Evolutionary conservation across 2,329 filamentous ascomycete genomes (phyloP).

Genomic region (Ilyonectria robusta): DNA sequence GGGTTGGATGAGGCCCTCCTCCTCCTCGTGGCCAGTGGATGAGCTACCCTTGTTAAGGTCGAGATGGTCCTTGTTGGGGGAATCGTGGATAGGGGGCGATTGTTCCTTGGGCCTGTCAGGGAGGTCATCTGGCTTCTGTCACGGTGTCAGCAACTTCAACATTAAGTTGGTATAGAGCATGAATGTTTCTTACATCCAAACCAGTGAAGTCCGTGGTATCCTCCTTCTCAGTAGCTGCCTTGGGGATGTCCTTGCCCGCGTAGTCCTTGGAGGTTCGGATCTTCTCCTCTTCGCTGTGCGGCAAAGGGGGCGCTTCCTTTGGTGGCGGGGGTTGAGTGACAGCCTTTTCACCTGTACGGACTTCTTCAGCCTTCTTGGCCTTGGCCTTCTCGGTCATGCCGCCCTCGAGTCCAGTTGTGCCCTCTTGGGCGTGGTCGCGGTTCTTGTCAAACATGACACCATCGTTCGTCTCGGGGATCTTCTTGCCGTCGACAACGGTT

Average conservation of each 20-base stretch:
- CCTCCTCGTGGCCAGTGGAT: slow-evolving; percentile 57
- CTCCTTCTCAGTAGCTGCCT: slow-evolving; percentile 57
- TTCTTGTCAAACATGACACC: slow-evolving; percentile 95
- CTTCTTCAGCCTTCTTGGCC: slow-evolving; percentile 77
- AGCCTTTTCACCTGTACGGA: slow-evolving; percentile 73
- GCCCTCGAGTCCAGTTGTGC: slow-evolving; percentile 89
- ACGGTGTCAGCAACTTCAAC: slow-evolving; percentile 36
- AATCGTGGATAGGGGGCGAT: slow-evolving; percentile 77
- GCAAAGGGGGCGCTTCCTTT: slow-evolving; percentile 86
- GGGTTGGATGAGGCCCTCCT: slow-evolving; percentile 79
- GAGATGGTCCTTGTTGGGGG: slow-evolving; percentile 75
- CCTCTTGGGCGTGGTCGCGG: slow-evolving; percentile 81
- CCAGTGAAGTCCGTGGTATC: slow-evolving; percentile 53
- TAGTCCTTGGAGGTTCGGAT: slow-evolving; percentile 61
- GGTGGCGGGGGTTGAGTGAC: slow-evolving; percentile 86
- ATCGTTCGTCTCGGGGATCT: slow-evolving; percentile 76
- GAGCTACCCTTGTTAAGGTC: slow-evolving; percentile 56
- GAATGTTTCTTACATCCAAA: slow-evolving; percentile 50
- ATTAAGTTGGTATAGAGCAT: not conserved
- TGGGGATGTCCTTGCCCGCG: slow-evolving; percentile 52
- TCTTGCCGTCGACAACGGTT: slow-evolving; percentile 70
- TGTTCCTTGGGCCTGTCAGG: slow-evolving; percentile 84
- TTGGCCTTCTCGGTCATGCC: slow-evolving; percentile 92
- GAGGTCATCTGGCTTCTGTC: slow-evolving; percentile 84
- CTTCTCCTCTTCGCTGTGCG: slow-evolving; percentile 84